Evolutionary conservation across 2,329 filamentous ascomycete genomes (phyloP).

Genomic region (Neophaeococcomyces mojaviensis): DNA sequence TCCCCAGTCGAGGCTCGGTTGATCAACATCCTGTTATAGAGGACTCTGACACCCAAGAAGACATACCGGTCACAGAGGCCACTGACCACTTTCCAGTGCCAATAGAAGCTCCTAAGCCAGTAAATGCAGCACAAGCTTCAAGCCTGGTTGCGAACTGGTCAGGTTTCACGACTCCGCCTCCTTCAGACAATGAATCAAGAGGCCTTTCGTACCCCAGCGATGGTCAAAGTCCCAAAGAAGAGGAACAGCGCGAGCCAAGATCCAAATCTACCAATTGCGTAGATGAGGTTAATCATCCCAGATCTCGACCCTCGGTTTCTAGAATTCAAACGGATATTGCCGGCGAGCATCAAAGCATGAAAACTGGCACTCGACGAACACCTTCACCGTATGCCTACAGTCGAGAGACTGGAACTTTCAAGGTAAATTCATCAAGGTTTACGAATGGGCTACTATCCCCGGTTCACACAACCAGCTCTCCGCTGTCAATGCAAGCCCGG

Average conservation of each 20-base stretch:
- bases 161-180: constrained; percentile 5
- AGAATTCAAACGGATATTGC: constrained; percentile 21
- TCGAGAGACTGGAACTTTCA: constrained; percentile 4
- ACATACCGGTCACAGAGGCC: background rate
- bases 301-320: constrained; percentile 20
- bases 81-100: background rate
- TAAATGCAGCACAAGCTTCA: background rate
- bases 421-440: background rate
- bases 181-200: constrained; percentile 14
- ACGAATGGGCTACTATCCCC: background rate
- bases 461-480: constrained; percentile 1
- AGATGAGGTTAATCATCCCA: constrained; percentile 6
- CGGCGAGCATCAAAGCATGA: constrained; percentile 12
- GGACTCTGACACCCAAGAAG: constrained; percentile 21
- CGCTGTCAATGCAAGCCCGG: background rate
- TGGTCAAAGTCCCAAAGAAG: background rate
- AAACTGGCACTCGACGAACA: constrained; percentile 13
- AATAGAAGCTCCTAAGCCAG: constrained; percentile 1
- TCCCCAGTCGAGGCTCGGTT: constrained; percentile 31
- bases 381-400: constrained; percentile 21
- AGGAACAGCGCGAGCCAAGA: constrained; percentile 3
- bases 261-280: constrained; percentile 18
- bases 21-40: constrained; percentile 40
- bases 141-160: background rate
- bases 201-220: constrained; percentile 4